These are phyloP conservation scores for Heritiera fomes DNA, from an alignment of 345 rosid species.

Conservation along the genomic window DNA sequence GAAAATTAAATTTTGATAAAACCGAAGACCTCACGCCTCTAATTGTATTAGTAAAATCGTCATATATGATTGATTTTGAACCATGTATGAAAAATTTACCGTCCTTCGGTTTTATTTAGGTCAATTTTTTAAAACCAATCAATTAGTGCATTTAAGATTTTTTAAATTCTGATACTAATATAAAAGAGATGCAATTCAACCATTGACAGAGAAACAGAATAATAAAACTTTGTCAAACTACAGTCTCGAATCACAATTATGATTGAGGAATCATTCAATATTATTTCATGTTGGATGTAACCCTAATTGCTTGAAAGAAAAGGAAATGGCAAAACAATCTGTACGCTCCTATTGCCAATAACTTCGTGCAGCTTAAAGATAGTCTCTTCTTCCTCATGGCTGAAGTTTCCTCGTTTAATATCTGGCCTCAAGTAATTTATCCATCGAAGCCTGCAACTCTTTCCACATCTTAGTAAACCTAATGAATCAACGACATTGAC, in stretches of 20 bases:
- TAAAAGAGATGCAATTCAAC: too few species aligned
- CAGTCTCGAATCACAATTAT: neutral
- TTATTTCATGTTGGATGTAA: neutral
- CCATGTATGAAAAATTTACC: too few species aligned
- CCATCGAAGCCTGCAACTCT: slow-evolving; percentile 87
- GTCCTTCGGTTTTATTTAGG: too few species aligned
- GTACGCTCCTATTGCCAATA: slow-evolving; percentile 54
- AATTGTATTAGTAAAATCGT: too few species aligned
- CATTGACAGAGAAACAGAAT: neutral
- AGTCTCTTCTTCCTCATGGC: slow-evolving; percentile 62
- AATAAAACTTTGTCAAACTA: neutral
- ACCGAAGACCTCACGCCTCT: too few species aligned
- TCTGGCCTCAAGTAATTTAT: slow-evolving; percentile 74
- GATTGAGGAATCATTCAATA: neutral
- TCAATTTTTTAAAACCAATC: too few species aligned
- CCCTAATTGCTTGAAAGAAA: neutral
- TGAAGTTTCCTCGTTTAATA: slow-evolving; percentile 74
- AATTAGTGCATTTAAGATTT: too few species aligned
- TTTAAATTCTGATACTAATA: too few species aligned
- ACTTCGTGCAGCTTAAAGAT: slow-evolving; percentile 54
- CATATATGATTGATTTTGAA: too few species aligned
- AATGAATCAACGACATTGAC: too few species aligned
- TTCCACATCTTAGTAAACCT: slow-evolving; percentile 73
- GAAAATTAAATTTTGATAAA: too few species aligned
- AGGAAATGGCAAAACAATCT: neutral